These are phyloP conservation scores for Bretschneidera sinensis DNA, from an alignment of 345 rosid genomes.

Conservation along the genomic window DNA sequence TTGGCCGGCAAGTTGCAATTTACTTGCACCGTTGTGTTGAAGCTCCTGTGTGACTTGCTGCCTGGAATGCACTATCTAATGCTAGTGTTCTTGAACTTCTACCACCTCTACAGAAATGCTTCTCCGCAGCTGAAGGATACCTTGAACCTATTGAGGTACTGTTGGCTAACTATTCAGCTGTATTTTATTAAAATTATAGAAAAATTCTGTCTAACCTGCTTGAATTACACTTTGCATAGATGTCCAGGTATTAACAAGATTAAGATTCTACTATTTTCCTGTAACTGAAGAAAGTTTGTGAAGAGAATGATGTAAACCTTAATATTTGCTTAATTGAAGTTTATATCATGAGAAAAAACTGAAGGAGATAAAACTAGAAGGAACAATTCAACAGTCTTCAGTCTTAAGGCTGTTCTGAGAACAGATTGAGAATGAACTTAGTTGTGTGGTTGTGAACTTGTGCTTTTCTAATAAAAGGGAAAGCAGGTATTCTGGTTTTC, in stretches of 20 bases:
- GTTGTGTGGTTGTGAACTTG: no score
- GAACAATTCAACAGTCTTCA: not conserved
- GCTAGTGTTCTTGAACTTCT: conserved; percentile 77
- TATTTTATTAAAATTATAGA: not conserved
- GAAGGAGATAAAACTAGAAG: no score
- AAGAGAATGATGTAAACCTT: not conserved
- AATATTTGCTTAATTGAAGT: not conserved
- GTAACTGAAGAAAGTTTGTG: conserved; percentile 1
- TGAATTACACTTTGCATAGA: not conserved
- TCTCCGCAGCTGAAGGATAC: conserved; percentile 62
- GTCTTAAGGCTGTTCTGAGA: no score
- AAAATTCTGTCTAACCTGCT: not conserved
- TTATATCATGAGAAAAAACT: no score
- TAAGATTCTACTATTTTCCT: not conserved
- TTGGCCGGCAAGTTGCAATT: conserved; percentile 71
- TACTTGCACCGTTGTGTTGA: conserved; percentile 70
- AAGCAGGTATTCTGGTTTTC: not conserved
- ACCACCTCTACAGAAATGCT: conserved; percentile 63
- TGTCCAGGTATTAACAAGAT: not conserved
- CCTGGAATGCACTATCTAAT: conserved; percentile 67
- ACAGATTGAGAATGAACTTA: no score
- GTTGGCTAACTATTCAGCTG: not conserved
- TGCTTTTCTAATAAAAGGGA: not conserved
- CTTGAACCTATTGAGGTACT: conserved; percentile 81
- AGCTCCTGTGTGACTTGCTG: conserved; percentile 55